Conservation (phyloP, 768 basidiomycete genomes). For the Kwoniella shandongensis region DNA sequence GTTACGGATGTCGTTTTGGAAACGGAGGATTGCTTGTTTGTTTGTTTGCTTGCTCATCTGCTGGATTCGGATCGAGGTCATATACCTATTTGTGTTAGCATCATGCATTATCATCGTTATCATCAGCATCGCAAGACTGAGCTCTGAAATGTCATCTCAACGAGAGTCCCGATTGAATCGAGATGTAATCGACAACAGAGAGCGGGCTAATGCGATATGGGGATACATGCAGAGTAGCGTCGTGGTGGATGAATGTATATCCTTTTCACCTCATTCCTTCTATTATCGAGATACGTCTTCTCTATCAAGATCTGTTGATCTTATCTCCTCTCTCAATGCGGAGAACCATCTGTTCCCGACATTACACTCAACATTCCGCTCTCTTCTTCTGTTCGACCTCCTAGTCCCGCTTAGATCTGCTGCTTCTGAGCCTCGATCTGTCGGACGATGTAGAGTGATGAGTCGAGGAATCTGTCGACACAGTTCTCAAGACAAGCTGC, state of each 20-base stretch:
- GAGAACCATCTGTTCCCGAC: no score
- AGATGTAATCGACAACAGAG: background rate
- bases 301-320: no score
- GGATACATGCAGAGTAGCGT: constrained; percentile 5
- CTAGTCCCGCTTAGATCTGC: constrained; percentile 27
- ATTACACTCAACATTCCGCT: background rate
- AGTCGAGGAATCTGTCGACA: constrained; percentile 88
- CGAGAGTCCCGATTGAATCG: no score
- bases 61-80: no score
- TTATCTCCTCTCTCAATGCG: no score
- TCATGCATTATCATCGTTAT: no score
- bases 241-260: background rate
- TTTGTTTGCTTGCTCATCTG: no score
- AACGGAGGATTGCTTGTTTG: background rate
- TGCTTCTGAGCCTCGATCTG: constrained; percentile 57
- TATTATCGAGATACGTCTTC: background rate
- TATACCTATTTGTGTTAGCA: no score
- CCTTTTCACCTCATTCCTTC: background rate
- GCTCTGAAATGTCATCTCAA: no score
- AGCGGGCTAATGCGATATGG: background rate
- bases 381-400: background rate
- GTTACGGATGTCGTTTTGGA: background rate
- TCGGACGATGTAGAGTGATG: constrained; percentile 75
- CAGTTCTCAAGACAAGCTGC: constrained; percentile 82
- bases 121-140: no score